Percentiles rank a stretch among this genome's conserved stretches.
phyloP scores from a whole-genome alignment of 306 rosid species.

The Chamaecrista fasciculata region DNA sequence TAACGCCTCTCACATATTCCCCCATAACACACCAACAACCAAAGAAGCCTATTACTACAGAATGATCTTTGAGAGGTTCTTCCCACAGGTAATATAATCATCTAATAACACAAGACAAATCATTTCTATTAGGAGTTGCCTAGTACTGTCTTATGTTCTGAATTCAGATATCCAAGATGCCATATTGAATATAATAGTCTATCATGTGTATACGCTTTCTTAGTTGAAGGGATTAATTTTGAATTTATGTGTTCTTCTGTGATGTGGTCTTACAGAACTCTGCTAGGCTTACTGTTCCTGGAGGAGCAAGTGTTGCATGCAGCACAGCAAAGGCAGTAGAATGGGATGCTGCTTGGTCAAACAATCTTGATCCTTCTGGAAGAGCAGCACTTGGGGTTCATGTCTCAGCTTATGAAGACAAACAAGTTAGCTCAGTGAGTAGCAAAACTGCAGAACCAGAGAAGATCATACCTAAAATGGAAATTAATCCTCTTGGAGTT shows the following conservation, averaged over 20 bases:
- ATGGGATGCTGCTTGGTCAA: constrained; percentile 84
- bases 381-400: constrained; percentile 85
- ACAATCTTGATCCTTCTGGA: constrained; percentile 81
- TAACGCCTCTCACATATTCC: constrained; percentile 64
- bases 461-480: constrained; percentile 55
- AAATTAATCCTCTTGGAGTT: constrained; percentile 41
- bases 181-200: too few relatives aligned
- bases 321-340: constrained; percentile 83
- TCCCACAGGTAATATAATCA: constrained; percentile 66
- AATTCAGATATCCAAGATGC: too few relatives aligned
- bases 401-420: constrained; percentile 49
- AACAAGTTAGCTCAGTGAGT: constrained; percentile 17
- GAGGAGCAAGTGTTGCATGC: constrained; percentile 87
- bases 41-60: constrained; percentile 85
- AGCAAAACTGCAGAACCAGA: constrained; percentile 31
- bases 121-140: background rate
- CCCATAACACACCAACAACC: constrained; percentile 80
- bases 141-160: too few relatives aligned
- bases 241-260: background rate
- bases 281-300: constrained; percentile 73
- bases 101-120: background rate
- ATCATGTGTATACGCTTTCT: background rate
- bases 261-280: constrained; percentile 56
- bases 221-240: constrained; percentile 6
- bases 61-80: constrained; percentile 84